Percentiles rank a stretch among this genome's conserved stretches.
Evolutionary conservation across 208 protist genomes (phyloP).

Genomic region (Trypanosoma theileri): DNA sequence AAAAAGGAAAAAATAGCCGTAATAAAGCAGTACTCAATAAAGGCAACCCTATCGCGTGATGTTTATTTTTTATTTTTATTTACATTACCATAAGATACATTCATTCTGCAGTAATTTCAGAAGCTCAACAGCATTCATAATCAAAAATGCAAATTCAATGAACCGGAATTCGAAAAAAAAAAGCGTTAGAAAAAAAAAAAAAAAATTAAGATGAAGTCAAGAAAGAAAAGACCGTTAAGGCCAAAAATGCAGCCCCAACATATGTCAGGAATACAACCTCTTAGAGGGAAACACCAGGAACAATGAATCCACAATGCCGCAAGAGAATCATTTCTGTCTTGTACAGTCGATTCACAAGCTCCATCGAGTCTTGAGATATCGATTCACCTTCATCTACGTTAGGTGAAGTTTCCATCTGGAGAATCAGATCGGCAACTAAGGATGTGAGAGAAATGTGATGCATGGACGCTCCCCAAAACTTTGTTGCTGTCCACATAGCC

Average conservation of each 20-base stretch:
- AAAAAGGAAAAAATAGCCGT: not conserved
- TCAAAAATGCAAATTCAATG: not conserved
- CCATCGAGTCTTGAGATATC: not conserved
- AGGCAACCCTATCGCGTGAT: too few relatives aligned
- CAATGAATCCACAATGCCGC: conserved; percentile 28
- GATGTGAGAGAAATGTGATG: conserved; percentile 30
- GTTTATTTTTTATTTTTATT: too few relatives aligned
- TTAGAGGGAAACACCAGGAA: conserved; percentile 26
- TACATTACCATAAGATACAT: too few relatives aligned
- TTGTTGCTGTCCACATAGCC: conserved; percentile 23
- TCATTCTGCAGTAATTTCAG: too few relatives aligned
- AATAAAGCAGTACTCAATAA: not conserved
- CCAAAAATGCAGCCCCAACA: not conserved
- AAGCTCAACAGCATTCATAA: too few relatives aligned
- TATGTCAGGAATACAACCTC: not conserved
- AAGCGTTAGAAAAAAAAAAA: conserved; percentile 5
- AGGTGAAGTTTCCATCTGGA: not conserved
- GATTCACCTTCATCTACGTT: conserved; percentile 2
- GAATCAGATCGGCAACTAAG: conserved; percentile 23
- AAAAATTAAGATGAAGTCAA: not conserved
- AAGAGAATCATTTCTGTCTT: conserved; percentile 38
- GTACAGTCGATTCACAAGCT: conserved; percentile 20
- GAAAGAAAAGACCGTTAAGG: not conserved
- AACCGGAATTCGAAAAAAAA: not conserved
- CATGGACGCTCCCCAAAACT: conserved; percentile 37